These are phyloP conservation scores for Nothophytophthora sp. DNA, from an alignment of 352 stramenopile species.

Conservation along the genomic window DNA sequence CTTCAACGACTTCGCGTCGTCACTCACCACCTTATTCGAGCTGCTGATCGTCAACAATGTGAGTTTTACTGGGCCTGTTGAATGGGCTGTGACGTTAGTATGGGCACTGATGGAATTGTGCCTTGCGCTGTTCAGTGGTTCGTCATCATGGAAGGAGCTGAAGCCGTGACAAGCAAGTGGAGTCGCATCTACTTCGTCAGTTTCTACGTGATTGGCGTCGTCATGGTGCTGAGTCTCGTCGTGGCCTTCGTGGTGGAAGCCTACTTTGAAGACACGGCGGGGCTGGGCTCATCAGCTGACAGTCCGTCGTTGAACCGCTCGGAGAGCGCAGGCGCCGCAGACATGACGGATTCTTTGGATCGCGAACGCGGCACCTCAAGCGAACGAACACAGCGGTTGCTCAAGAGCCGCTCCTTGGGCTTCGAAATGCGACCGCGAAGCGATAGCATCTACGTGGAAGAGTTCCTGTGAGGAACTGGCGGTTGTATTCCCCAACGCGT, in stretches of 20 bases:
- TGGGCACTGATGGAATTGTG: too few species aligned
- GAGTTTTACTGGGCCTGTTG: too few species aligned
- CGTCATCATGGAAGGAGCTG: constrained; percentile 66
- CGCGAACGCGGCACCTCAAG: background rate
- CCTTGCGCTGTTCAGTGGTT: constrained; percentile 44
- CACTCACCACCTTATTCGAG: constrained; percentile 67
- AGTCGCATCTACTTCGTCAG: constrained; percentile 71
- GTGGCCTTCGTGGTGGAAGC: constrained; percentile 69
- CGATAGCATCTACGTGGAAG: constrained; percentile 50
- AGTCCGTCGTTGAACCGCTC: background rate
- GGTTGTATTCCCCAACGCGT: too few species aligned
- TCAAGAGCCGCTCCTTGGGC: constrained; percentile 17
- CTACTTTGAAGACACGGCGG: constrained; percentile 40
- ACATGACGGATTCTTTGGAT: background rate
- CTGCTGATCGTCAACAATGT: constrained; percentile 81
- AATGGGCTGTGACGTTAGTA: too few species aligned
- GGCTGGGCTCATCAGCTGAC: background rate
- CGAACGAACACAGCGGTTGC: constrained; percentile 11
- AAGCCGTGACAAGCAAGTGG: constrained; percentile 51
- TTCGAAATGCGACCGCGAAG: constrained; percentile 28
- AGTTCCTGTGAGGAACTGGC: constrained; percentile 42
- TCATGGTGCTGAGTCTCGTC: constrained; percentile 74
- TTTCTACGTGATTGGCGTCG: constrained; percentile 72
- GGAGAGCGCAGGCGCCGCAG: background rate
- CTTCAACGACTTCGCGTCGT: constrained; percentile 73